Base-by-base conservation (phyloP, 768 basidiomycete species). In the Trametes coccinea region DNA sequence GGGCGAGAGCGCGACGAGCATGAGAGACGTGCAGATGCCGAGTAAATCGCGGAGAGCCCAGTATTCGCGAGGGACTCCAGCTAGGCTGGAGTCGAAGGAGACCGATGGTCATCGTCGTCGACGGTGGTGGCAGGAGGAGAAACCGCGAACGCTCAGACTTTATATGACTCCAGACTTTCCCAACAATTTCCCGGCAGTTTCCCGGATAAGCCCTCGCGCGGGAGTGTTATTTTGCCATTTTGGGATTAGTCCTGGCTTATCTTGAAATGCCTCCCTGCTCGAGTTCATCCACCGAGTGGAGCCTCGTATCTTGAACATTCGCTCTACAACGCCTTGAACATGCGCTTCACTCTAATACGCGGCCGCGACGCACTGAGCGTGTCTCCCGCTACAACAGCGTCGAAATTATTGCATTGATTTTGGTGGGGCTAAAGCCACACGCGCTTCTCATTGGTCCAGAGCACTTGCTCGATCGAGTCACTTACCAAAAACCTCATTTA, bases 1-100 rank as follows among this genome's bases (percentile, higher is more conserved):
- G 81, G 5, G 74, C 70, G 37, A 69, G 64, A 6, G 70, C 67
- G 72, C 72, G 71, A 69, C 75, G 65, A 63, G 73, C 74, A 46
- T 77, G 75, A 39, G 80, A 74, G 57, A 68, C 55, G 67, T 86
- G 85, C 70, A 88, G 85, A 33, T 68, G 69, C 41, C 71, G 71
- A 54, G 64, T 43, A 22, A 59, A 56, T n/a, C 60, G 65, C 33
- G 63, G 46, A 3, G 59, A 57, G 46, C 59, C 56, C 47, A 59
- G 46, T 55, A 57, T 56, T 53, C 62, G 61, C 16, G 56, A 60
- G 30, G 61, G 61, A 58, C 58, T 54, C 60, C 65, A 66, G 63
- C 47, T 55, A 9, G 52, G 51, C 58, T 63, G 65, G 53, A 69
- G 64, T 53, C 68, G 65, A 33, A 69, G 43, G 52, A 65, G 68